phyloP scores from a whole-genome alignment of 768 basidiomycete genomes.

The Tricholoma matsutake region DNA sequence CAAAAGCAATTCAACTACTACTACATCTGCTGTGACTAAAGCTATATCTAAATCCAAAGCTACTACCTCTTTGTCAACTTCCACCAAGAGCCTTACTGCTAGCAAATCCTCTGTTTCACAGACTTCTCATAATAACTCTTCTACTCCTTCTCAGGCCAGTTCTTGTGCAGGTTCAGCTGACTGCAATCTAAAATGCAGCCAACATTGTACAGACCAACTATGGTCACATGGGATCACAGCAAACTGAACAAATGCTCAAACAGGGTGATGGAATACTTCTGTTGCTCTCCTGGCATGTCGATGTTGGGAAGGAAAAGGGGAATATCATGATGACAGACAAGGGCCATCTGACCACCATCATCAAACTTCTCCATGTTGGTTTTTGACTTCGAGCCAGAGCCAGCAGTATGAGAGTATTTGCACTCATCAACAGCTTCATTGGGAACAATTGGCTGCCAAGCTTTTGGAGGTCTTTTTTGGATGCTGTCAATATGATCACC shows the following conservation, averaged over 20 bases:
- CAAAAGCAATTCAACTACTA: background rate
- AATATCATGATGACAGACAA: slow-evolving; percentile 36
- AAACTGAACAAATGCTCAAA: slow-evolving; percentile 25
- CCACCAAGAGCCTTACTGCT: too few species aligned
- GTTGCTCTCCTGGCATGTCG: slow-evolving; percentile 32
- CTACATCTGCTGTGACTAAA: background rate
- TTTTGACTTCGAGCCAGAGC: slow-evolving; percentile 18
- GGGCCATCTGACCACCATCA: slow-evolving; percentile 34
- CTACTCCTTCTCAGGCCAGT: background rate
- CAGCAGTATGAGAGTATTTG: slow-evolving; percentile 30
- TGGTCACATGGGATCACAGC: slow-evolving; percentile 25
- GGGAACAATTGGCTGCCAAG: background rate
- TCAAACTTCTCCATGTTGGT: too few species aligned
- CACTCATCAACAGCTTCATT: too few species aligned
- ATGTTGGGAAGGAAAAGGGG: slow-evolving; percentile 36
- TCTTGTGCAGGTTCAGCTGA: background rate
- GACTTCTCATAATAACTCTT: background rate
- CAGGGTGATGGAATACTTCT: slow-evolving; percentile 34
- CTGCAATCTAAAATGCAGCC: slow-evolving; percentile 32
- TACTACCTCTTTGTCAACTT: too few species aligned
- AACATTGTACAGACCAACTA: slow-evolving; percentile 28
- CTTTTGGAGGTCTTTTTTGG: slow-evolving; percentile 15
- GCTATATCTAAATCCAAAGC: too few species aligned
- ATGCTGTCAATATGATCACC: slow-evolving; percentile 23
- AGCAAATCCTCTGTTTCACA: too few species aligned